Percentiles rank a stretch among this genome's conserved stretches.
Evolutionary conservation across 2,329 filamentous ascomycete species (phyloP).

Genomic region (Laburnicola sp.): DNA sequence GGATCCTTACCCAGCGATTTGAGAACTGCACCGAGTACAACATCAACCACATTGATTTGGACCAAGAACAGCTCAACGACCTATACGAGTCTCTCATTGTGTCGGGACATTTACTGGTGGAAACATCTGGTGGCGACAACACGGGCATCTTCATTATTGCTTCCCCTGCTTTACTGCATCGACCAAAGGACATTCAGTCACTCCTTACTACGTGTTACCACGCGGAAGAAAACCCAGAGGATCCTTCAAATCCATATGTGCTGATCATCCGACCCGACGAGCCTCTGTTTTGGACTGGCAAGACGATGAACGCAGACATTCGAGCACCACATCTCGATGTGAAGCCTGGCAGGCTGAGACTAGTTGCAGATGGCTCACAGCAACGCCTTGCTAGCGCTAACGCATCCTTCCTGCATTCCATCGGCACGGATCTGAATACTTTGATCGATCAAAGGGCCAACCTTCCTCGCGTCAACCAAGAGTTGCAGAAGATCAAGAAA

Average conservation of each 20-base stretch:
- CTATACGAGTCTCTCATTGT: conserved; percentile 80
- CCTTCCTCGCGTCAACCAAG: conserved; percentile 84
- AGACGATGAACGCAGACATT: conserved; percentile 70
- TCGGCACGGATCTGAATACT: conserved; percentile 83
- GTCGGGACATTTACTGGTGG: conserved; percentile 85
- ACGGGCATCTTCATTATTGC: conserved; percentile 78
- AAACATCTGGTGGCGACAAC: conserved; percentile 69
- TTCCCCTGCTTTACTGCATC: conserved; percentile 74
- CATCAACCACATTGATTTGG: conserved; percentile 72
- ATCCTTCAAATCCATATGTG: conserved; percentile 79
- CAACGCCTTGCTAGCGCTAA: conserved; percentile 78
- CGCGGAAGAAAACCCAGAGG: conserved; percentile 68
- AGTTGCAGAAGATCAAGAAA: conserved; percentile 94
- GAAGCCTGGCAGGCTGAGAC: conserved; percentile 79
- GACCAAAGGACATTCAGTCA: conserved; percentile 78
- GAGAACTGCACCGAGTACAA: conserved; percentile 97
- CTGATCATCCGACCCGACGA: conserved; percentile 83
- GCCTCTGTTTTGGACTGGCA: conserved; percentile 78
- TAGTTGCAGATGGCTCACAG: conserved; percentile 87
- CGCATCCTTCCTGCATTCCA: conserved; percentile 72
- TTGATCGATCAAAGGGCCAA: conserved; percentile 92
- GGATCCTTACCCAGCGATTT: conserved; percentile 87
- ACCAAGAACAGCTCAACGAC: conserved; percentile 68
- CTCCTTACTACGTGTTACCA: conserved; percentile 81
- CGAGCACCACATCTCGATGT: conserved; percentile 81